Conservation (phyloP, 495 filamentous ascomycete species). For the Coniosporium apollinis region DNA sequence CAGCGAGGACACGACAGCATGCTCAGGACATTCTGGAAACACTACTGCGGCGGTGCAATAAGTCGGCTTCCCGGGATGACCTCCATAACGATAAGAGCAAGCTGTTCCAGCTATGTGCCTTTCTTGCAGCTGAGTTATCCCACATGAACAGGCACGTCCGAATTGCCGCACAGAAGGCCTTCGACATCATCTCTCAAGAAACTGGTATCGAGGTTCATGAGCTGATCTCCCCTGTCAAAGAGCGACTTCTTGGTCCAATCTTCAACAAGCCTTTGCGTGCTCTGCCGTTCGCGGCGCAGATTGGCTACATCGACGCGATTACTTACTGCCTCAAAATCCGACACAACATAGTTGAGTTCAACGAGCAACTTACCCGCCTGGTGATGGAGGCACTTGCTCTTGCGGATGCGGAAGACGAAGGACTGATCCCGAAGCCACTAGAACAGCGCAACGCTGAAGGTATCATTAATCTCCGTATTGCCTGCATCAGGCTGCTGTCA, state of each 20-base stretch:
- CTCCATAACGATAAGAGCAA: constrained; percentile 46
- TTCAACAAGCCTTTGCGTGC: constrained; percentile 90
- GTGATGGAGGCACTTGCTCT: constrained; percentile 84
- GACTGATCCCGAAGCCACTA: constrained; percentile 60
- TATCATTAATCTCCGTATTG: constrained; percentile 81
- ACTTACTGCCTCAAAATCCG: constrained; percentile 81
- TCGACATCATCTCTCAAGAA: constrained; percentile 64
- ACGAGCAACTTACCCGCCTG: constrained; percentile 74
- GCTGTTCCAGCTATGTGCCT: constrained; percentile 56
- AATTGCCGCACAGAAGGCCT: constrained; percentile 60
- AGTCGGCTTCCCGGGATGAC: constrained; percentile 57
- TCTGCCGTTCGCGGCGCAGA: constrained; percentile 79
- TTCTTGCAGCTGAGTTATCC: constrained; percentile 70
- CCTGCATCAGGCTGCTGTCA: constrained; percentile 82
- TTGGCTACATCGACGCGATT: constrained; percentile 95
- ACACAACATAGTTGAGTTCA: constrained; percentile 71
- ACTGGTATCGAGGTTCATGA: constrained; percentile 65
- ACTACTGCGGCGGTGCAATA: constrained; percentile 58
- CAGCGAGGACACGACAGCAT: constrained; percentile 64
- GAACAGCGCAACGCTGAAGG: constrained; percentile 83
- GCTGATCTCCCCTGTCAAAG: constrained; percentile 71
- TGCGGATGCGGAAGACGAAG: constrained; percentile 85
- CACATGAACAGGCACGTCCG: constrained; percentile 93
- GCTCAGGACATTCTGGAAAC: constrained; percentile 69
- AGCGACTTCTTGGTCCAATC: constrained; percentile 68